phyloP scores from a whole-genome alignment of 148 eudicot species.

The Drosera capensis region DNA sequence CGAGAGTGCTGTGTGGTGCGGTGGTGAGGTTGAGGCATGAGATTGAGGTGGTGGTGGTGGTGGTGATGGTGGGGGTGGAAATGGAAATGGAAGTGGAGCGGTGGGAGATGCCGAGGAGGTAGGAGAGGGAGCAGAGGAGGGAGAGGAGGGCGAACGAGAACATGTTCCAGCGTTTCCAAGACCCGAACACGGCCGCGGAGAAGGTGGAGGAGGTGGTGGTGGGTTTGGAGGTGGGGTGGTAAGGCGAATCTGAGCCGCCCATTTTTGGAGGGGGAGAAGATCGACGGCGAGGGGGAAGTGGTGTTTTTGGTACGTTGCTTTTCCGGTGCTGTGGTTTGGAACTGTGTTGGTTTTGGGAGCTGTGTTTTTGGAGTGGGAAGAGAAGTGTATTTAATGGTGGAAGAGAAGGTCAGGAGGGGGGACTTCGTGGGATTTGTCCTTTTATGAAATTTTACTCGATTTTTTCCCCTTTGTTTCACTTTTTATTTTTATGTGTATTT shows the following conservation, averaged over 20 bases:
- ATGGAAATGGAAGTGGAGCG: slow-evolving; percentile 8
- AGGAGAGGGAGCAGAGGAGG: slow-evolving; percentile 14
- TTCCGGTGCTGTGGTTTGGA: too few species aligned
- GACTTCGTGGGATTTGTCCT: too few species aligned
- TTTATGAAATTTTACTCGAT: too few species aligned
- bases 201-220: background rate
- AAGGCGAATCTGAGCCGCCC: background rate
- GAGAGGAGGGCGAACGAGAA: background rate
- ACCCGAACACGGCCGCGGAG: slow-evolving; percentile 1
- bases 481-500: too few species aligned
- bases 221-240: slow-evolving; percentile 1
- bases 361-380: too few species aligned
- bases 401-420: too few species aligned
- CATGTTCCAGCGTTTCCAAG: slow-evolving; percentile 16
- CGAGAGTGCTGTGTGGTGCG: background rate
- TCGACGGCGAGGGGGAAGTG: too few species aligned
- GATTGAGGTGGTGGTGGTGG: slow-evolving; percentile 7
- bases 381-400: too few species aligned
- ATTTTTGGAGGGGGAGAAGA: too few species aligned
- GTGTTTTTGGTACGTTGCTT: too few species aligned
- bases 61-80: slow-evolving; percentile 4
- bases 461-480: too few species aligned
- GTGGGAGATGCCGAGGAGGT: slow-evolving; percentile 16
- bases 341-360: too few species aligned
- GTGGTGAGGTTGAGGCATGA: slow-evolving; percentile 5